Evolutionary conservation across 129 eudicot genomes (phyloP).

Genomic region (Artemisia tridentata): DNA sequence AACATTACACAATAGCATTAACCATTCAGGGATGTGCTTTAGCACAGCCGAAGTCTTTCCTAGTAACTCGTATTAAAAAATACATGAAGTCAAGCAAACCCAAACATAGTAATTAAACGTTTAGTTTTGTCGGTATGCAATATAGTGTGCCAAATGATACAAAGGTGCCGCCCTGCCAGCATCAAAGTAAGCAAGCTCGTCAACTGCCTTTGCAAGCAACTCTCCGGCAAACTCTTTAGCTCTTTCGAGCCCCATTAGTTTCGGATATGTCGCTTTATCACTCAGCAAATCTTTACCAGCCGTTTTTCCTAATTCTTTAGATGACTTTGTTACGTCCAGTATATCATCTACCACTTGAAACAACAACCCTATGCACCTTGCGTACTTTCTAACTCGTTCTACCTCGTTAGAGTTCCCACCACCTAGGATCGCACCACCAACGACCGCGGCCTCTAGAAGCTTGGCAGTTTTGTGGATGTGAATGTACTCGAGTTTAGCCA

Average conservation of each 20-base stretch:
- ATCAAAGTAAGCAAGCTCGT: conserved; percentile 49
- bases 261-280: conserved; percentile 65
- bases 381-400: conserved; percentile 54
- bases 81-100: no score
- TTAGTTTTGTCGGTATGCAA: conserved; percentile 48
- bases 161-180: conserved; percentile 52
- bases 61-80: no score
- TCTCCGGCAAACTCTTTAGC: conserved; percentile 52
- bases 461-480: conserved; percentile 57
- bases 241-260: conserved; percentile 61
- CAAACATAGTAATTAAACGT: no score
- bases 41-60: no score
- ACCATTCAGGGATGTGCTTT: no score
- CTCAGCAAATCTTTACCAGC: conserved; percentile 56
- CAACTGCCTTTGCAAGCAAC: conserved; percentile 45
- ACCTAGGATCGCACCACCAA: conserved; percentile 63
- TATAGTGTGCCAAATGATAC: conserved; percentile 52
- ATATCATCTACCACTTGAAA: conserved; percentile 78
- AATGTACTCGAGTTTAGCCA: conserved; percentile 50
- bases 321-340: conserved; percentile 52
- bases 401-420: conserved; percentile 50
- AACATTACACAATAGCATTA: no score
- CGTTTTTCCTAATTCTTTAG: conserved; percentile 63
- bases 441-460: conserved; percentile 60
- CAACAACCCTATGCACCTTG: conserved; percentile 55